Percentiles rank a stretch among this genome's conserved stretches.
Conservation (phyloP, 2,329 filamentous ascomycete genomes). For the Neonectria ditissima region DNA sequence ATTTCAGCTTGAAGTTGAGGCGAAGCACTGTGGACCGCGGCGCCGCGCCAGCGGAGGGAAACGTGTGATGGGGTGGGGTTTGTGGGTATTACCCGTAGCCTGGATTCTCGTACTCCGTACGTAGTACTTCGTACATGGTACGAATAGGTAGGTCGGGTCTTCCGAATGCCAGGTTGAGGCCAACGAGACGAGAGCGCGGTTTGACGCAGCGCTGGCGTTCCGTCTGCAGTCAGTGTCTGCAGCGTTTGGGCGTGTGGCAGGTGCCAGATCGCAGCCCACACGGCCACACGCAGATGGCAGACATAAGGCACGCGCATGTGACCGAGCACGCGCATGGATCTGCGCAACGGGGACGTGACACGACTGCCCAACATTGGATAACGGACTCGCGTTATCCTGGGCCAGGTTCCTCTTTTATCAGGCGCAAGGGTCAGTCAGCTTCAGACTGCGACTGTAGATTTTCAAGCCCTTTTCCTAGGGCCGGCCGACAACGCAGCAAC, state of each 20-base stretch:
- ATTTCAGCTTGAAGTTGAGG: slow-evolving; percentile 42
- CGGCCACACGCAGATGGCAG: slow-evolving; percentile 11
- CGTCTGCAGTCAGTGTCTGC: slow-evolving; percentile 5
- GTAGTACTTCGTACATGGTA: too few species aligned
- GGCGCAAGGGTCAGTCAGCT: slow-evolving; percentile 23
- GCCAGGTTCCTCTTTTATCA: slow-evolving; percentile 2
- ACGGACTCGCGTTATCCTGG: slow-evolving; percentile 12
- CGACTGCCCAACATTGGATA: slow-evolving; percentile 15
- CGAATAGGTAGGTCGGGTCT: not conserved
- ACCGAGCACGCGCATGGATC: slow-evolving; percentile 39
- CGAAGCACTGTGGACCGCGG: slow-evolving; percentile 38
- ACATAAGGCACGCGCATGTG: slow-evolving; percentile 43
- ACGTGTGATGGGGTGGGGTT: slow-evolving; percentile 22
- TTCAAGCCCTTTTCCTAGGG: slow-evolving; percentile 12
- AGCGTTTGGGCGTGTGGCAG: slow-evolving; percentile 16
- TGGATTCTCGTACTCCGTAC: too few species aligned
- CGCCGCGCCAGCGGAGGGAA: slow-evolving; percentile 33
- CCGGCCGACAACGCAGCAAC: slow-evolving; percentile 1
- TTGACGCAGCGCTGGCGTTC: slow-evolving; percentile 12
- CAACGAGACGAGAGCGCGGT: slow-evolving; percentile 22
- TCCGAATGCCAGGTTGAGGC: slow-evolving; percentile 22
- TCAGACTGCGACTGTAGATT: slow-evolving; percentile 8
- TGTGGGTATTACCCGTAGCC: slow-evolving; percentile 9
- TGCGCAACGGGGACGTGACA: slow-evolving; percentile 36
- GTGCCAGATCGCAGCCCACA: slow-evolving; percentile 38